phyloP scores from a whole-genome alignment of 805 yeast genomes.

The Hemisphaericaspora nanyangensis region DNA sequence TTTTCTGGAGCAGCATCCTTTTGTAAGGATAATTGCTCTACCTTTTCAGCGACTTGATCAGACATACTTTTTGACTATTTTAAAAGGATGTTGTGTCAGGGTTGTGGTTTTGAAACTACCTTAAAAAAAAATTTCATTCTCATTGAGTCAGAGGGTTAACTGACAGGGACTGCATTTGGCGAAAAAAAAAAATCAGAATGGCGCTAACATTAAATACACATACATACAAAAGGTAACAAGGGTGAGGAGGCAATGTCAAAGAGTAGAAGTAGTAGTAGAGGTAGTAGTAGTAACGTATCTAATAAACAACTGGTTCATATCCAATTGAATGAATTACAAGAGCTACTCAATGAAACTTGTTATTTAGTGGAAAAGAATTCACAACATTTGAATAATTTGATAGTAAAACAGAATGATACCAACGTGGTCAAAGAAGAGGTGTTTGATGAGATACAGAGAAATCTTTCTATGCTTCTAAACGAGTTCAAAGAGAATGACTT shows the following conservation, averaged over 20 bases:
- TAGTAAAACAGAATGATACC: not conserved
- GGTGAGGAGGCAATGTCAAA: no score
- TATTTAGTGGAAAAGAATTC: constrained; percentile 7
- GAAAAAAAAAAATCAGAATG: no score
- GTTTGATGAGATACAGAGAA: not conserved
- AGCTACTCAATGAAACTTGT: constrained; percentile 9
- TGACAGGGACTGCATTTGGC: no score
- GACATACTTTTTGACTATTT: no score
- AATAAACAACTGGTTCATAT: no score
- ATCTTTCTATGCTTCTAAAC: not conserved
- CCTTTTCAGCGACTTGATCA: constrained; percentile 29
- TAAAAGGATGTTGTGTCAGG: no score
- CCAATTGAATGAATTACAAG: constrained; percentile 11
- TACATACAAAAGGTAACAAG: no score
- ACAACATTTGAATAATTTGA: constrained; percentile 4
- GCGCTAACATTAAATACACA: no score
- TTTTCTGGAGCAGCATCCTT: constrained; percentile 38
- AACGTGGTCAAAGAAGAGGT: not conserved
- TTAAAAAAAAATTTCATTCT: constrained; percentile 1
- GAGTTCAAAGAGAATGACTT: not conserved
- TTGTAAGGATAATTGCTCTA: constrained; percentile 39
- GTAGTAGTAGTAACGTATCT: no score
- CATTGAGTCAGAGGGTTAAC: not conserved
- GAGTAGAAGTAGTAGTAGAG: no score
- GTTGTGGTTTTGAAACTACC: not conserved